Percentiles rank a stretch among this genome's conserved stretches.
Conservation (phyloP, 768 basidiomycete species). For the Amanita jacksonii region DNA sequence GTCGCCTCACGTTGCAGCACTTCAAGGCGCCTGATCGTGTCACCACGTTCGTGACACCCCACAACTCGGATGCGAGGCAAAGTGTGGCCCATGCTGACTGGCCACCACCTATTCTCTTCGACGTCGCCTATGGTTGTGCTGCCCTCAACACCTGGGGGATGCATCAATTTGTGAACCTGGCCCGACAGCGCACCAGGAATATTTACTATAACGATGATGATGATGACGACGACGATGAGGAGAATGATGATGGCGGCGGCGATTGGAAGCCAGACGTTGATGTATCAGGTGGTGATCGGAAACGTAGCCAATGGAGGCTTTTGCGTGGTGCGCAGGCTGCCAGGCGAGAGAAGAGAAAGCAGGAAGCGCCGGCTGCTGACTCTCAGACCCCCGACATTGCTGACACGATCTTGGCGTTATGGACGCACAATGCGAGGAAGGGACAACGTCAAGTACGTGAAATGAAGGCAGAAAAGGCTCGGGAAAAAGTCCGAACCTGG, state of each 20-base stretch:
- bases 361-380: neutral
- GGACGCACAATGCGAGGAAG: neutral
- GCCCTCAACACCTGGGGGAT: too few relatives aligned
- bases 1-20: constrained; percentile 8
- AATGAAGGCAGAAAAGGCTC: neutral
- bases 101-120: constrained; percentile 9
- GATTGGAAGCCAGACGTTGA: too few relatives aligned
- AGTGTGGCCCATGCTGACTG: neutral
- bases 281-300: too few relatives aligned
- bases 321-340: neutral
- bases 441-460: neutral
- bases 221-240: too few relatives aligned
- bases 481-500: neutral
- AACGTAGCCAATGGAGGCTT: neutral
- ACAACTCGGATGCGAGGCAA: constrained; percentile 5
- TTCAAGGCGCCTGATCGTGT: neutral
- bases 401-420: neutral
- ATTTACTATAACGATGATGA: too few relatives aligned
- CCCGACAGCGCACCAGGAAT: too few relatives aligned
- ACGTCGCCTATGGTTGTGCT: too few relatives aligned
- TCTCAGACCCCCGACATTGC: neutral
- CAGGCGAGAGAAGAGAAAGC: neutral
- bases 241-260: too few relatives aligned
- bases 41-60: neutral
- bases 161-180: too few relatives aligned